Evolutionary conservation across 768 basidiomycete species (phyloP), one percentile per base, ranked within the genome.

Genomic region (Tremella yokohamensis): DNA sequence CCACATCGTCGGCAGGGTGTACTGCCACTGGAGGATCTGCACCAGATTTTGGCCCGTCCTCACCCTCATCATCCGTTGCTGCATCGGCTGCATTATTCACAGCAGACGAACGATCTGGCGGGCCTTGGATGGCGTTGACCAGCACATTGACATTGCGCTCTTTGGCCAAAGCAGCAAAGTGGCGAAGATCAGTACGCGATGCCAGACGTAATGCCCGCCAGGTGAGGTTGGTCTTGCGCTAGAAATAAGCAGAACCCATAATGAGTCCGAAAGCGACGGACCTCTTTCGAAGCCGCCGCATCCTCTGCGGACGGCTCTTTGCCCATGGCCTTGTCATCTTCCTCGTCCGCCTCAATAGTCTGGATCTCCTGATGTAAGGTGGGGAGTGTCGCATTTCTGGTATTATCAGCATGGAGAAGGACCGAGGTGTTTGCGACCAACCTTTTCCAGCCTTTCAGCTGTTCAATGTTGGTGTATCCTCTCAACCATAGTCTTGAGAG

Each of bases 251-350:
- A 16, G 8, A 39, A 19, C 20, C 15, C 24, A 34, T 11, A 24
- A 9, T 29, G 2, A 37, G 20, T 48, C 18, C 12, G 40, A 54
- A n/a, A 26, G 18, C 2, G 60, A 57, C 20, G n/a, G 39, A 67
- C 66, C 47, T 63, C 64, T 16, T 52, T 51, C 50, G 57, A 58
- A 11, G 58, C 42, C 7, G 58, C 58, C 20, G 50, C 25, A 3
- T 53, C 54, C 12, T 63, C 65, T 18, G 56, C 48, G 8, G 56
- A 20, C 11, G 47, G 55, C 37, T 69, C 68, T 22, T n/a, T 54
- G 3, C 66, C 68, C 64, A 69, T 65, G 1, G 70, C 63, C 47
- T 58, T 54, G 40, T 69, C 66, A 47, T 72, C 70, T 44, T 67
- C 68, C n/a, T 64, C 64, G 13, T 65, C 69, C 56, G 25, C 57